A percentile compares a stretch with the other conserved stretches of the same genome.
These are phyloP conservation scores for Chalciporus chontae DNA, from an alignment of 768 basidiomycete genomes.

Conservation along the genomic window DNA sequence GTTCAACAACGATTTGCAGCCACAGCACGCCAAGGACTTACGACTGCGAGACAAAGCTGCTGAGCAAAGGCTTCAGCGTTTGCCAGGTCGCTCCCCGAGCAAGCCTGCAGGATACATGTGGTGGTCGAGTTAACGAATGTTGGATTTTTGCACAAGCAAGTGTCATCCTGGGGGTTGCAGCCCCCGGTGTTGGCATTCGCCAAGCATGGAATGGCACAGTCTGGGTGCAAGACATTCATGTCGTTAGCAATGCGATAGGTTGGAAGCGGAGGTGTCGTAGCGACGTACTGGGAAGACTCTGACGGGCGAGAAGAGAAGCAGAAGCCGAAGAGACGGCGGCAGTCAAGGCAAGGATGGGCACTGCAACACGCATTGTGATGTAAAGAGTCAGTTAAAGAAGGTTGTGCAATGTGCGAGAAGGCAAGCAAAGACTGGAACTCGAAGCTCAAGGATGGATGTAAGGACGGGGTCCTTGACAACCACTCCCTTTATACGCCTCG, in stretches of 20 bases:
- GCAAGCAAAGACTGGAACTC: slow-evolving; percentile 6
- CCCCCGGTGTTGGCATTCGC: slow-evolving; percentile 37
- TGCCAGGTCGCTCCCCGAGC: slow-evolving; percentile 44
- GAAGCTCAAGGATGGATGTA: slow-evolving; percentile 18
- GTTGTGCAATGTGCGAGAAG: not conserved
- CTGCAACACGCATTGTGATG: slow-evolving; percentile 17
- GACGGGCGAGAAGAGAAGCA: slow-evolving; percentile 18
- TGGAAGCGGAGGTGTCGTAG: not conserved
- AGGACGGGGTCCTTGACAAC: not conserved
- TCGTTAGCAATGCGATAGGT: not conserved
- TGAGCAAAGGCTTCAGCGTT: slow-evolving; percentile 41
- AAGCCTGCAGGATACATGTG: slow-evolving; percentile 45
- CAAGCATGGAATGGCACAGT: slow-evolving; percentile 51
- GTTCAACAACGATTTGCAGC: not conserved
- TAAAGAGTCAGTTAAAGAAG: not conserved
- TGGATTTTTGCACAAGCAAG: slow-evolving; percentile 53
- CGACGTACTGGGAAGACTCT: slow-evolving; percentile 23
- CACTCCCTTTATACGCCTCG: not conserved
- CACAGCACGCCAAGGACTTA: slow-evolving; percentile 30
- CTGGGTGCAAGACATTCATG: slow-evolving; percentile 32
- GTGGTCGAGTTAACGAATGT: slow-evolving; percentile 46
- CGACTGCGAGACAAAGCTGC: slow-evolving; percentile 45
- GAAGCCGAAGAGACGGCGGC: slow-evolving; percentile 12
- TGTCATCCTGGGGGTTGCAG: slow-evolving; percentile 49
- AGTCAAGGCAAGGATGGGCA: slow-evolving; percentile 13